Percentiles rank a stretch among this genome's conserved stretches.
These are phyloP conservation scores for Mixia osmundae DNA, from an alignment of 1,284 basidiomycete genomes.

Conservation along the genomic window DNA sequence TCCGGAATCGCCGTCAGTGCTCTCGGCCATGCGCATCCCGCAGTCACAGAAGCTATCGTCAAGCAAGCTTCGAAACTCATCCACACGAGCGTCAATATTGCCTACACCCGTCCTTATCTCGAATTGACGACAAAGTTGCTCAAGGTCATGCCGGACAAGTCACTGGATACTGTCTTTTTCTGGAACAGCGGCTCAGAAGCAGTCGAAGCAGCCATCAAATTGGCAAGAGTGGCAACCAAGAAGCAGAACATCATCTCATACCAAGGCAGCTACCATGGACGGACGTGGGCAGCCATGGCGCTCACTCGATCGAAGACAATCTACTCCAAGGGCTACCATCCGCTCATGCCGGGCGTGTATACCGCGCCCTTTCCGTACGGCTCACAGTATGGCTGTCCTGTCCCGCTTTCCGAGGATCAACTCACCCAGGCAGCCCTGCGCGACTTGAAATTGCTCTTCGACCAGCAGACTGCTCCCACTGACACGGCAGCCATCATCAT, in stretches of 20 bases:
- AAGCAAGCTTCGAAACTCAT: constrained; percentile 54
- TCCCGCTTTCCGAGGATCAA: constrained; percentile 29
- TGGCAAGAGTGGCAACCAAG: constrained; percentile 46
- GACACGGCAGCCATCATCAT: constrained; percentile 82
- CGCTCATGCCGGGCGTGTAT: constrained; percentile 50
- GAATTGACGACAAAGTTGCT: constrained; percentile 43
- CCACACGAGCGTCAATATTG: constrained; percentile 41
- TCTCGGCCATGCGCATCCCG: constrained; percentile 68
- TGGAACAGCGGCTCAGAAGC: constrained; percentile 75
- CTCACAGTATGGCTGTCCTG: constrained; percentile 59
- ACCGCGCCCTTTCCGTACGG: constrained; percentile 73
- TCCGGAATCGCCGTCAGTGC: constrained; percentile 50
- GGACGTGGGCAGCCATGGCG: constrained; percentile 45
- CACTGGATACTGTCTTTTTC: constrained; percentile 81
- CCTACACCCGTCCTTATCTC: constrained; percentile 49
- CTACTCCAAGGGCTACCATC: constrained; percentile 43
- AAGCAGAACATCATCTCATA: constrained; percentile 71
- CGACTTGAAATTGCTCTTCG: constrained; percentile 56
- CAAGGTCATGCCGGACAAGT: constrained; percentile 44
- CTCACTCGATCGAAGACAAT: constrained; percentile 76
- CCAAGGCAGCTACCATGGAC: constrained; percentile 36
- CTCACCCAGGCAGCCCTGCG: too few relatives aligned
- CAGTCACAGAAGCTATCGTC: constrained; percentile 60
- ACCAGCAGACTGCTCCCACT: constrained; percentile 55
- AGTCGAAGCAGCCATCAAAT: constrained; percentile 55